phyloP scores from a whole-genome alignment of 768 basidiomycete genomes.

The Pisolithus albus region DNA sequence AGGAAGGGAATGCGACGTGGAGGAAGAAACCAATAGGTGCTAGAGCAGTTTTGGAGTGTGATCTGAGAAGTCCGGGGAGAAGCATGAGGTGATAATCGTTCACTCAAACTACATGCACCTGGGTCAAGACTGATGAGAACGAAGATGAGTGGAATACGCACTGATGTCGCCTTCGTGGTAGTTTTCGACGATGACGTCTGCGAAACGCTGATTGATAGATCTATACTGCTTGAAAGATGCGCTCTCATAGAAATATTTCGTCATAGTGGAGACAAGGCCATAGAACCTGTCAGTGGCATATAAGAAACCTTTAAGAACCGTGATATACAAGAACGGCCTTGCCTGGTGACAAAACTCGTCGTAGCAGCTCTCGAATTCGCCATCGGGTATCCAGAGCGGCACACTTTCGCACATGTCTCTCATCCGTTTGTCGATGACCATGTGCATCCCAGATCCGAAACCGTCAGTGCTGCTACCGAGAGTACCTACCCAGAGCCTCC shows the following conservation, averaged over 20 bases:
- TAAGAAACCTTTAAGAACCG: slow-evolving; percentile 11
- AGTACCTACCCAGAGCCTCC: slow-evolving; percentile 62
- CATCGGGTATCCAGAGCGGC: slow-evolving; percentile 77
- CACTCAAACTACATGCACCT: slow-evolving; percentile 49
- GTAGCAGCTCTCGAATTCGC: slow-evolving; percentile 72
- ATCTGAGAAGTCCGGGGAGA: slow-evolving; percentile 78
- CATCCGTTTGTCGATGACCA: slow-evolving; percentile 49
- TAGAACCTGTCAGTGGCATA: slow-evolving; percentile 44
- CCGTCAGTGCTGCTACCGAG: slow-evolving; percentile 65
- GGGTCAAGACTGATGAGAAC: not conserved
- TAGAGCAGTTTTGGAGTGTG: slow-evolving; percentile 39
- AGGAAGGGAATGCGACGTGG: slow-evolving; percentile 93
- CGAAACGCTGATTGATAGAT: slow-evolving; percentile 86
- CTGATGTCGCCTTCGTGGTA: slow-evolving; percentile 87
- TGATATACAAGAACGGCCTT: slow-evolving; percentile 10
- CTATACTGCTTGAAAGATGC: slow-evolving; percentile 80
- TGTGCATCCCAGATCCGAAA: slow-evolving; percentile 49
- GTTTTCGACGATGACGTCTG: slow-evolving; percentile 69
- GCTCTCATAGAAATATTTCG: slow-evolving; percentile 73
- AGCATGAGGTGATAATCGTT: slow-evolving; percentile 98
- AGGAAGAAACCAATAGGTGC: slow-evolving; percentile 78
- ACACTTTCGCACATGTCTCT: slow-evolving; percentile 34
- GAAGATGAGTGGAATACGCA: slow-evolving; percentile 13
- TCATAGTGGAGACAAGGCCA: slow-evolving; percentile 89
- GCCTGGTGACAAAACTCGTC: slow-evolving; percentile 85